Evolutionary conservation across 495 filamentous ascomycete genomes (phyloP), one percentile per base, ranked within the genome.

Genomic region (Cladorrhinum samala): DNA sequence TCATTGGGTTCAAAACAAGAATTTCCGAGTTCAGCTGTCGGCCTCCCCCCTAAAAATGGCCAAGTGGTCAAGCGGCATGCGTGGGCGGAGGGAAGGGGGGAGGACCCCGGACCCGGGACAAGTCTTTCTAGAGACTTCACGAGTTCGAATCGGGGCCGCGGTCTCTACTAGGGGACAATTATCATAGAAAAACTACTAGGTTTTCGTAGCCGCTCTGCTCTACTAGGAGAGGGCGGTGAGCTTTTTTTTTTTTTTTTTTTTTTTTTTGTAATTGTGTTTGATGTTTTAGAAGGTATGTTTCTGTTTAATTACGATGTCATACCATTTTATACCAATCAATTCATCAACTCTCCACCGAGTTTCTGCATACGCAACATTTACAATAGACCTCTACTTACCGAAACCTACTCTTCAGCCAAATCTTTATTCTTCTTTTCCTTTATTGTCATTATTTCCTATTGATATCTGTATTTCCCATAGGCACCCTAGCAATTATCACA

Each of bases 191-290:
- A n/a, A n/a, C n/a, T 19, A 7, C 23, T 36, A 13, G 11, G 27
- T 46, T 21, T 20, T 21, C 49, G 42, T 46, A 16, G 24, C 19
- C 45, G 25, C 27, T 11, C 27, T 33, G 27, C 27, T 33, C 27
- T 33, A 33, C 27, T 33, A 33, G 27, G 27, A 33, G 27, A 33
- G 27, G 27, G 27, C 27, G 27, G 27, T 33, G 27, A 33, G 27
- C 41, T 14, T 38, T 30, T 44, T 52, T 11, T n/a, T 4, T 14
- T 8, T 9, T 48, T 8, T 33, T 23, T 17, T 14, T 40, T 8
- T 33, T n/a, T 54, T 53, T 16, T 72, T 64, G 50, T 25, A n/a
- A n/a, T n/a, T n/a, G 38, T 13, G 38, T 13, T 40, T 13, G 38
- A 17, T 13, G 18, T n/a, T n/a, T n/a, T n/a, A 13, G 38, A 17